Evolutionary conservation across 306 rosid species (phyloP), one percentile per base, ranked within the genome.

Genomic region (Carpinus viminea): DNA sequence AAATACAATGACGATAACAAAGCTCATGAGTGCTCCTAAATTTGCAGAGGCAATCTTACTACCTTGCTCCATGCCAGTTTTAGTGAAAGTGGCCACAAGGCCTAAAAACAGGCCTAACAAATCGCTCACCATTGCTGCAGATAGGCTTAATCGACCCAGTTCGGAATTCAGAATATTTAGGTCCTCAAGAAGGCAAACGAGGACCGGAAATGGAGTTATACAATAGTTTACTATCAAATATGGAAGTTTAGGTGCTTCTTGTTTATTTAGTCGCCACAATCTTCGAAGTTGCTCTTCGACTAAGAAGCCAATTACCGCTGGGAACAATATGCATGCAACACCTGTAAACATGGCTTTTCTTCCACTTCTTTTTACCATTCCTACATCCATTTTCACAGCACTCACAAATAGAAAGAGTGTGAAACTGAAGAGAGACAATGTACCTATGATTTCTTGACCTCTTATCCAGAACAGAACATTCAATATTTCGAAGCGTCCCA

Each of bases 371-470:
- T 64, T 24, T 36, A 86, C 73, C 89, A 86, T 46, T 52, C 84
- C 76, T 11, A 80, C 55, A 51, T 93, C 94, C 92, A 90, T 90
- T 69, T 91, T 89, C 1, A 86, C 95, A 1, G 87, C 93, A 2
- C 78, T 69, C 15, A 82, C 64, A 48, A 93, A 91, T 68, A 89
- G 5, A 80, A 82, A 87, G 5, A 88, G 45, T 0, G 53, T 57
- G 50, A 51, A 86, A n/a, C 92, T 96, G 7, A 87, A 28, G 0
- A 76, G 69, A 4, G 92, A 78, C 12, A 91, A 0, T 46, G 81
- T 11, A 2, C 84, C 83, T 3, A 91, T 45, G 7, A 79, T 9
- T 75, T 85, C 87, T 56, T 88, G 85, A 59, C 88, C 85, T 10
- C 83, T 80, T 24, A 43, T 46, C 2, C 85, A 83, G 53, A 92